Base-by-base conservation (phyloP, 257 asterid genomes). In the Gentiana straminea region DNA sequence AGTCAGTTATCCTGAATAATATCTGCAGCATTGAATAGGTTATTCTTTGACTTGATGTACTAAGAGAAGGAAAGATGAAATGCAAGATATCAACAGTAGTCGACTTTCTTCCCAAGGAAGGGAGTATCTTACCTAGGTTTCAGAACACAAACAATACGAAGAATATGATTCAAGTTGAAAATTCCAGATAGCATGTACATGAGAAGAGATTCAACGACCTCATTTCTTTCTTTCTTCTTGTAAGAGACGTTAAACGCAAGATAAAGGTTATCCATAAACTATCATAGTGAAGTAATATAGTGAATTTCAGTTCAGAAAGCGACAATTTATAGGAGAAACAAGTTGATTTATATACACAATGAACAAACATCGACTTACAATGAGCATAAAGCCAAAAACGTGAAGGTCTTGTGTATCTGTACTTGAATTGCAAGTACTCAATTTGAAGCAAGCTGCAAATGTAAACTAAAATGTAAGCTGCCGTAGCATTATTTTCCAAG, bases 371-470 rank as follows among this genome's bases (percentile, higher is more conserved):
- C 53, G 57, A 78, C 97, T 89, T 86, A 89, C 97, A 60, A 89
- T 84, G 69, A 89, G 75, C 67, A 89, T 39, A 70, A 84, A 56
- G 55, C 94, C 97, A 66, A 73, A 77, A 56, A 77, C 84, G 64
- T 86, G 95, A 74, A 89, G 72, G 77, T 89, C 82, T 70, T 83
- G 95, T 33, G 70, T 65, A 35, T 81, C 78, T 6, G 95, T 70
- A 54, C 75, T 75, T n/a, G 83, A 79, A 52, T 82, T 73, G 69
- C 97, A 89, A 35, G 84, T 79, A 68, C 94, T 84, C 75, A 89
- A 71, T 84, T 70, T 75, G 82, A 78, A 70, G 81, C 97, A 89
- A 47, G 77, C 97, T 89, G 95, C 80, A 89, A 67, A 69, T 41
- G 50, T 53, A 44, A 34, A 55, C 47, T 49, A 64, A 54, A 61